phyloP scores from a whole-genome alignment of 192 early-diverging fungal genomes.

The Rhizophagus clarus region DNA sequence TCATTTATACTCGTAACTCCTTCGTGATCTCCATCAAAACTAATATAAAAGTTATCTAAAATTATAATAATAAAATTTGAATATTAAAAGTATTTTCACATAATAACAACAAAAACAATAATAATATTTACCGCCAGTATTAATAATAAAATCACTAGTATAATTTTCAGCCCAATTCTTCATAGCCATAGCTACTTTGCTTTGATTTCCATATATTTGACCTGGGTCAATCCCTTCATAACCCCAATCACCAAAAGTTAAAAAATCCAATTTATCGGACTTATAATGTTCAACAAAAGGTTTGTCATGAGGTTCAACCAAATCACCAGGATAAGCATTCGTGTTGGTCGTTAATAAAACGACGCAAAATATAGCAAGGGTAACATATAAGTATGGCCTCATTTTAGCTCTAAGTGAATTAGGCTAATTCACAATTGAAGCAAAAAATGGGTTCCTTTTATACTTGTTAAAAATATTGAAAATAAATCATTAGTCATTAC shows the following conservation, averaged over 20 bases:
- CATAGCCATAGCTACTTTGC: background rate
- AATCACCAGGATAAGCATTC: background rate
- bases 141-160: no score
- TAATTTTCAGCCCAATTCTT: no score
- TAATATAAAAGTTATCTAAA: background rate
- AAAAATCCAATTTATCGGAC: background rate
- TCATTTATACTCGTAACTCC: conserved; percentile 14
- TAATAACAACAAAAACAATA: no score
- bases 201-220: background rate
- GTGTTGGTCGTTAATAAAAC: background rate
- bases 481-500: no score
- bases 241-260: background rate
- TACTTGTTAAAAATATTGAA: no score
- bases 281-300: background rate
- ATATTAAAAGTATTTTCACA: no score
- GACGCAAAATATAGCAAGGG: background rate
- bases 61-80: background rate
- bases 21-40: background rate
- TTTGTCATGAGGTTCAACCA: background rate
- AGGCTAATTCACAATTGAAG: no score
- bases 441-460: no score
- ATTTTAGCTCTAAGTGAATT: no score
- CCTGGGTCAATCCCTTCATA: background rate
- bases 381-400: no score
- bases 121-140: no score